phyloP scores from a whole-genome alignment of 106 monocot species.

The Ottelia alismoides region DNA sequence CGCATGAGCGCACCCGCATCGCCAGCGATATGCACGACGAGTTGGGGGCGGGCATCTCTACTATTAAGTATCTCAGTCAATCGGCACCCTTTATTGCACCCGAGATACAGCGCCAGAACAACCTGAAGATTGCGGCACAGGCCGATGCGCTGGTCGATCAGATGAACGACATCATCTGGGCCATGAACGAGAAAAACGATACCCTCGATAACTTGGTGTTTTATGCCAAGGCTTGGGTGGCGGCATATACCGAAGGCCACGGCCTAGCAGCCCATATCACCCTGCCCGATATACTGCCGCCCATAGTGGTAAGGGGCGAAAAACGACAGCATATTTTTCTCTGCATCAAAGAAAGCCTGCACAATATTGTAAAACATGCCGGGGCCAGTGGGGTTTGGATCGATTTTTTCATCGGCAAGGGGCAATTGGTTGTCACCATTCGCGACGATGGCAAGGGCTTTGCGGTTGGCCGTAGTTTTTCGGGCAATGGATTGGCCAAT shows the following conservation, averaged over 20 bases:
- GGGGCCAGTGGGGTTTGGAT: neutral
- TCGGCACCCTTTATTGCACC: neutral
- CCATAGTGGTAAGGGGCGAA: neutral
- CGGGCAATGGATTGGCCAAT: neutral
- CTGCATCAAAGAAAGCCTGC: neutral
- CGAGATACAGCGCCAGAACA: neutral
- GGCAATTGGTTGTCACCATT: neutral
- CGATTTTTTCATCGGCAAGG: neutral
- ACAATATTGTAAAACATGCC: neutral
- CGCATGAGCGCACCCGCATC: neutral
- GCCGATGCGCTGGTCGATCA: too few relatives aligned
- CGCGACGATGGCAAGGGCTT: neutral
- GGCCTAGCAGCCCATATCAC: neutral
- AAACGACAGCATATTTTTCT: neutral
- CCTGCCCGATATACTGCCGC: neutral
- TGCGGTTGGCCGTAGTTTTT: neutral
- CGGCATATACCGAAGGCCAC: neutral
- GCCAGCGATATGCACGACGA: neutral
- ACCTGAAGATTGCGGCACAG: too few relatives aligned
- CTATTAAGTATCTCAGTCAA: neutral
- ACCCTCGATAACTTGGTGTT: neutral
- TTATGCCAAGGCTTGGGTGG: neutral
- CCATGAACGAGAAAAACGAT: neutral
- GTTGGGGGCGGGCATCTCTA: neutral
- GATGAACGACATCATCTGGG: neutral